phyloP scores from a whole-genome alignment of 306 rosid genomes.

The Hylodesmum podocarpum region DNA sequence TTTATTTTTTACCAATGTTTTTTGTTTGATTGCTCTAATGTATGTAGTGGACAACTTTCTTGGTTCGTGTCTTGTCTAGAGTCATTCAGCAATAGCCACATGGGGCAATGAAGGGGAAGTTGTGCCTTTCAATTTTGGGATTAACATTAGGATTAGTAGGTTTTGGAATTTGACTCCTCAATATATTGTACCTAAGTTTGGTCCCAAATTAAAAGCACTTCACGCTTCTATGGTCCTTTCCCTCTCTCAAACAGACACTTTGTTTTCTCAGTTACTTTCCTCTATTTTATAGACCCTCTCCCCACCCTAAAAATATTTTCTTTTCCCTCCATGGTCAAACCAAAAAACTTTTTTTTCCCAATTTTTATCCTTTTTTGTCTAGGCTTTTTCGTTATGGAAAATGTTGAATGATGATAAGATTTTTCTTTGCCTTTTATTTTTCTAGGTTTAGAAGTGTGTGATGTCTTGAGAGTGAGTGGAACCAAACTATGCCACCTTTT shows the following conservation, averaged over 20 bases:
- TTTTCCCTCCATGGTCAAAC: slow-evolving; percentile 34
- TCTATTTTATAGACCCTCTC: slow-evolving; percentile 21
- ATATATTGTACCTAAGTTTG: slow-evolving; percentile 24
- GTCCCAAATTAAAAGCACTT: slow-evolving; percentile 38
- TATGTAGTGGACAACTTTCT: slow-evolving; percentile 42
- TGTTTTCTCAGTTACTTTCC: slow-evolving; percentile 40
- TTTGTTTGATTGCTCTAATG: slow-evolving; percentile 45
- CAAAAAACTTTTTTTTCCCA: slow-evolving; percentile 33
- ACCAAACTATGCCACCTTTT: slow-evolving; percentile 33
- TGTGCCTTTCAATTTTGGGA: too few species aligned
- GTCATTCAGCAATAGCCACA: slow-evolving; percentile 40
- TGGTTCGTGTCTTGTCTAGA: slow-evolving; percentile 47
- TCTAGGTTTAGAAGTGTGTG: slow-evolving; percentile 31
- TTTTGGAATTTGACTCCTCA: slow-evolving; percentile 41
- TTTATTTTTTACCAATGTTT: slow-evolving; percentile 34
- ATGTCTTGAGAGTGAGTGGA: slow-evolving; percentile 36
- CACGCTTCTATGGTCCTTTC: slow-evolving; percentile 36
- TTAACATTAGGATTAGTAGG: slow-evolving; percentile 24
- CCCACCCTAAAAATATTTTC: neutral
- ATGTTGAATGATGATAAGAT: slow-evolving; percentile 37
- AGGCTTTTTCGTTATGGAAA: slow-evolving; percentile 32
- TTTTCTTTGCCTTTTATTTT: slow-evolving; percentile 26
- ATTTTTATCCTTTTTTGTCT: slow-evolving; percentile 24
- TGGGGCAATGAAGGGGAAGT: slow-evolving; percentile 22
- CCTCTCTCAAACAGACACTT: slow-evolving; percentile 36